Evolutionary conservation across 2,329 filamentous ascomycete species (phyloP), one percentile per base, ranked within the genome.

Genomic region (Alternaria sp.): DNA sequence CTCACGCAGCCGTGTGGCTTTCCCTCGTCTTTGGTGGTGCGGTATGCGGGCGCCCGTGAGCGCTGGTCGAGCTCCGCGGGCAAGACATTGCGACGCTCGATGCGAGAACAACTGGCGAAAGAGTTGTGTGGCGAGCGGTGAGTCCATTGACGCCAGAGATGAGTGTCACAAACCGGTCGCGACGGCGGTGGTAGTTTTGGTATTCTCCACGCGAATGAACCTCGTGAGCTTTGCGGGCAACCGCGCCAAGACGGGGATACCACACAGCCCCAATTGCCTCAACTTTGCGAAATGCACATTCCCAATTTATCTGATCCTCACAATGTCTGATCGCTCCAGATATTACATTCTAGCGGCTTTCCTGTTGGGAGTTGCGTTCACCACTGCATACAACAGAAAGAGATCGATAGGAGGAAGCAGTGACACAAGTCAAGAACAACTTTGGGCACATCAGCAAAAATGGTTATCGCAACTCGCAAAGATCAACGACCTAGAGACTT

Each of bases 91-190:
- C 55, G 75, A 90, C 49, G 87, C 83, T 46, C 86, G 86, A 72
- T 93, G 91, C 42, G 87, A 87, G 71, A 96, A 96, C 40, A 98
- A 86, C 81, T 92, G 91, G 71, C 90, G 87, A 72, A 97, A 94
- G 74, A 97, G 84, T 74, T 89, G 90, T 48, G 86, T 86, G 66
- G 93, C 84, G 62, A 91, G 82, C 58, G 90, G 89, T 17, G 91
- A 93, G 80, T 97, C 93, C 93, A 97, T 96, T 72, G 70, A 57
- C 60, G 61, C 65, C 65, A 54, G 58, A n/a, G 59, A 56, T 34
- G 40, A 46, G 41, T 37, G 57, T 56, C 54, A 50, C 42, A 50
- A 51, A 53, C 17, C 49, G 48, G 44, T 55, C 51, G 63, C 62
- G 62, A 65, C 54, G 42, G 48, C 61, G 55, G 55, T 46, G 60